phyloP scores from a whole-genome alignment of 2,329 filamentous ascomycete species.

The Sclerotinia borealis region DNA sequence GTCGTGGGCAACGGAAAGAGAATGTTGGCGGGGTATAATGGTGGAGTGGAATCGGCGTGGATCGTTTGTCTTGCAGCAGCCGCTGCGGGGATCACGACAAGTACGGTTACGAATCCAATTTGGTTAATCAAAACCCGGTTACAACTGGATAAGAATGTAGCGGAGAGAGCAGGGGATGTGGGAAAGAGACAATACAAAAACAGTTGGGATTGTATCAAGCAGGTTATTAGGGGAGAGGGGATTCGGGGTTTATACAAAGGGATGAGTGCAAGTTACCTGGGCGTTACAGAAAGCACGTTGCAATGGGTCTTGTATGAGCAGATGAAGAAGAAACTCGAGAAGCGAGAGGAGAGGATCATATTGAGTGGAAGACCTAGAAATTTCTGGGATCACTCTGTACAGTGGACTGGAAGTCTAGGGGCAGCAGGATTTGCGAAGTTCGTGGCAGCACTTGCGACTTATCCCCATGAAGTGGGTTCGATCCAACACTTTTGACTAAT shows the following conservation, averaged over 20 bases:
- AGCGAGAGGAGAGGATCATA: constrained; percentile 53
- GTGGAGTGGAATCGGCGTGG: constrained; percentile 64
- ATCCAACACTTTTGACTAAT: not conserved
- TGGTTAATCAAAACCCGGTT: constrained; percentile 93
- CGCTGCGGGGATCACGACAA: constrained; percentile 74
- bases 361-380: constrained; percentile 57
- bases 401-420: constrained; percentile 72
- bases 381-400: constrained; percentile 67
- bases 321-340: constrained; percentile 69
- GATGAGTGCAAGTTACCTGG: constrained; percentile 84
- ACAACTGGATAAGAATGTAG: constrained; percentile 83
- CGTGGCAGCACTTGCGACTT: constrained; percentile 75
- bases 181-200: constrained; percentile 71
- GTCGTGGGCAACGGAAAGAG: constrained; percentile 89
- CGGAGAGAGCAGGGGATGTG: constrained; percentile 48
- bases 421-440: constrained; percentile 83
- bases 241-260: constrained; percentile 80
- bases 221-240: constrained; percentile 77
- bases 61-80: constrained; percentile 75
- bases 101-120: constrained; percentile 90
- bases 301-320: constrained; percentile 96
- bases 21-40: constrained; percentile 68
- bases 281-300: constrained; percentile 81
- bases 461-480: constrained; percentile 75
- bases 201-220: constrained; percentile 77